These are phyloP conservation scores for Colletotrichum melonis DNA, from an alignment of 2,329 filamentous ascomycete species.

Conservation along the genomic window DNA sequence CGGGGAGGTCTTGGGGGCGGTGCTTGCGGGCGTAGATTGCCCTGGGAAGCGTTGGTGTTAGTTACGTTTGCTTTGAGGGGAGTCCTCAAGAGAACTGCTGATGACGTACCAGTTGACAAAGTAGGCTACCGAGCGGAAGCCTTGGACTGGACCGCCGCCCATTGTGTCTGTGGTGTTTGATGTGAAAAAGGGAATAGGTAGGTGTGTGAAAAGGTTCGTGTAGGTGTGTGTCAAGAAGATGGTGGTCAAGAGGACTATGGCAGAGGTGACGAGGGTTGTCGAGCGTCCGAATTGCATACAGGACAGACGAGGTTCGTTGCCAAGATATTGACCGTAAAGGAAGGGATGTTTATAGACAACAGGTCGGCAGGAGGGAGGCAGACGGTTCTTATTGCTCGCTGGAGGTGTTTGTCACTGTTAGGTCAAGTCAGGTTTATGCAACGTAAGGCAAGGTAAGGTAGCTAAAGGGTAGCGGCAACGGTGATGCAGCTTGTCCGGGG, in stretches of 20 bases:
- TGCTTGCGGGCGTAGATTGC: constrained; percentile 90
- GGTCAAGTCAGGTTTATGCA: not conserved
- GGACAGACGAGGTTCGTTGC: constrained; percentile 1
- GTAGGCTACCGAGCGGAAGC: constrained; percentile 77
- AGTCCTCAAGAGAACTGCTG: not conserved
- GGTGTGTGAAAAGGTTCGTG: constrained; percentile 32
- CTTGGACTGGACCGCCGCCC: constrained; percentile 57
- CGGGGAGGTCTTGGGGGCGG: constrained; percentile 85
- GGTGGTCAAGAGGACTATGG: constrained; percentile 37
- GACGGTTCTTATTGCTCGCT: constrained; percentile 16
- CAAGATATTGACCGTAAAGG: not conserved
- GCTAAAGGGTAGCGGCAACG: not conserved
- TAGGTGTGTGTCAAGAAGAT: constrained; percentile 38
- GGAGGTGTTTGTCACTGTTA: not conserved
- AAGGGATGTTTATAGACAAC: not conserved
- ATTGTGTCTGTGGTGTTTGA: constrained; percentile 42
- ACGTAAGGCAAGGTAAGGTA: not conserved
- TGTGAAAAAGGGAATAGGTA: constrained; percentile 9
- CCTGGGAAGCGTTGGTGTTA: constrained; percentile 49
- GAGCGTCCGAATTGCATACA: constrained; percentile 33
- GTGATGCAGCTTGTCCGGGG: not conserved
- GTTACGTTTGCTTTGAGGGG: not conserved
- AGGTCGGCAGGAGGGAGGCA: not conserved
- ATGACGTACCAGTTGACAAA: constrained; percentile 74
- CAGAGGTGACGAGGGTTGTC: constrained; percentile 34